Evolutionary conservation across 768 basidiomycete genomes (phyloP).

Genomic region (Stropharia rugosoannulata): DNA sequence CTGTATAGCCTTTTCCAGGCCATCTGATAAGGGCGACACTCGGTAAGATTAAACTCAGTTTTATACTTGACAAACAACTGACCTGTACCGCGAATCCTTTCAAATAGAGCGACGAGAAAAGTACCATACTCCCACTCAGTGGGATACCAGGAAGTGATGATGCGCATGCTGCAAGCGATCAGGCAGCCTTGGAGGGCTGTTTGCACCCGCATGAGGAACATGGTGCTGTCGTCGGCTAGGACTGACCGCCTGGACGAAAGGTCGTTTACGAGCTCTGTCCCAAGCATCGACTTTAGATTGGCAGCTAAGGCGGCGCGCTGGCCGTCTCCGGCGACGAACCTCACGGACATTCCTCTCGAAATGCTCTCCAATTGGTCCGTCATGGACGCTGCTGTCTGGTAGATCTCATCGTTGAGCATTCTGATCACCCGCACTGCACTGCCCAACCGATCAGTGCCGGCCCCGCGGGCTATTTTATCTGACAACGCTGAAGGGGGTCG

Average conservation of each 20-base stretch:
- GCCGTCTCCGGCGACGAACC: conserved; percentile 20
- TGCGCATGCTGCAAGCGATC: conserved; percentile 34
- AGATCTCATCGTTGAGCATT: conserved; percentile 37
- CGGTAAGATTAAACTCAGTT: neutral
- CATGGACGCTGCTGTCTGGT: conserved; percentile 38
- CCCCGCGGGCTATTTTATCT: neutral
- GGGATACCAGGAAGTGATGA: conserved; percentile 42
- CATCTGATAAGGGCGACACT: conserved; percentile 13
- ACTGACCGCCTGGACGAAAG: conserved; percentile 21
- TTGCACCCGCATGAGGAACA: conserved; percentile 32
- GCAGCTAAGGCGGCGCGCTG: conserved; percentile 20
- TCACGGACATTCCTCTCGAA: conserved; percentile 13
- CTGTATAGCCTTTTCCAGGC: conserved; percentile 19
- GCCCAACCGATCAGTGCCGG: conserved; percentile 11
- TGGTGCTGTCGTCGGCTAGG: conserved; percentile 24
- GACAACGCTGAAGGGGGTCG: conserved; percentile 5
- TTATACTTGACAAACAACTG: conserved; percentile 8
- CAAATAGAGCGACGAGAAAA: conserved; percentile 35
- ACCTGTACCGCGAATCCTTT: conserved; percentile 37
- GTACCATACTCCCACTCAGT: conserved; percentile 40
- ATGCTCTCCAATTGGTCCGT: conserved; percentile 33
- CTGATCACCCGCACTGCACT: conserved; percentile 25
- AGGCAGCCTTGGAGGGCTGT: conserved; percentile 39
- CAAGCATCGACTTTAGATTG: conserved; percentile 31
- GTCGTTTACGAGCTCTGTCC: conserved; percentile 28